These are phyloP conservation scores for Hordeum marinum DNA, from an alignment of 176 grass and related monocot species.

Conservation along the genomic window DNA sequence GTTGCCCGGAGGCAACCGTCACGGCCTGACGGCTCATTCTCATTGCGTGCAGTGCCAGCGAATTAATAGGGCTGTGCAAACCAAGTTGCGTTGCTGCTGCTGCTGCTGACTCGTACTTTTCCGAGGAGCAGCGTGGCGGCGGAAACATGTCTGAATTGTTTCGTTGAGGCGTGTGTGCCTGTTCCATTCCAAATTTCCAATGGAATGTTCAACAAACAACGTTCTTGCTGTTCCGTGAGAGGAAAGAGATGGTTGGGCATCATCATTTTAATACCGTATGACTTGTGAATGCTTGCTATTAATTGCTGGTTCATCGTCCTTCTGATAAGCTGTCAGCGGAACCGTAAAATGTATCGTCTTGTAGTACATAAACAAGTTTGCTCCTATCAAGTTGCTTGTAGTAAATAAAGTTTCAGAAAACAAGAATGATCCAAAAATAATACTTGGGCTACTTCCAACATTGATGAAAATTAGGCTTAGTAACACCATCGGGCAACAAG, in stretches of 20 bases:
- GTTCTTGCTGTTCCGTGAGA: not conserved
- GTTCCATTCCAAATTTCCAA: not conserved
- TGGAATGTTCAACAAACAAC: not conserved
- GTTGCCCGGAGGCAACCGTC: slow-evolving; percentile 10
- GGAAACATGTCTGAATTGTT: not conserved
- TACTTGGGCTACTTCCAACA: not conserved
- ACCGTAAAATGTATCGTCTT: too few species aligned
- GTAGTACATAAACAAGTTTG: not conserved
- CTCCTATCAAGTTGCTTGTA: not conserved
- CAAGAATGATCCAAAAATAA: not conserved
- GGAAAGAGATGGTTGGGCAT: not conserved
- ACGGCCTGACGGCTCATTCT: not conserved
- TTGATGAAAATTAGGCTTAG: not conserved
- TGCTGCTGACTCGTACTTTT: too few species aligned
- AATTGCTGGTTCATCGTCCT: not conserved
- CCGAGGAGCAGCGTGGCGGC: not conserved
- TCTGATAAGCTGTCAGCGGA: not conserved
- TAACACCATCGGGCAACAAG: too few species aligned
- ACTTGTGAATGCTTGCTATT: not conserved
- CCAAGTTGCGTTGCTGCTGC: not conserved
- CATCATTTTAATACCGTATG: not conserved
- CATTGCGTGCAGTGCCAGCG: not conserved
- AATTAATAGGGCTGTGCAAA: not conserved
- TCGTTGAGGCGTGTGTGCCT: not conserved
- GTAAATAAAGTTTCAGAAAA: not conserved